Evolutionary conservation across 257 asterid genomes (phyloP), one percentile per base, ranked within the genome.

Genomic region (Voacanga thouarsii): DNA sequence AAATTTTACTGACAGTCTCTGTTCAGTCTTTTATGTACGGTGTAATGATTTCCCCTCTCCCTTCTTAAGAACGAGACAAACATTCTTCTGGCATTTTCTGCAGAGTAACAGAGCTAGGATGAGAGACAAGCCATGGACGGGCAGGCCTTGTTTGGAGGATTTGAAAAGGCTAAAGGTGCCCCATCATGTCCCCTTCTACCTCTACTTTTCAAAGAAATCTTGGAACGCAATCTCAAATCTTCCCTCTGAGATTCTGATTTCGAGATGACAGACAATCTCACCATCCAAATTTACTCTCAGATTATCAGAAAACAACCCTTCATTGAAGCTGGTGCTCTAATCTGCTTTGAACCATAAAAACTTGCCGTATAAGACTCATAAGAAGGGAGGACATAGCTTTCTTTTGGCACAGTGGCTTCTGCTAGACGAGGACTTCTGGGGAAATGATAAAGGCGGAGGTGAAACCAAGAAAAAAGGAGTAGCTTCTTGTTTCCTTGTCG

Each of bases 401-500:
- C 47, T 43, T 43, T 43, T 43, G 47, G 12, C 37, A 7, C 39
- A 28, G n/a, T n/a, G n/a, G n/a, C n/a, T n/a, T n/a, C 37, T 24
- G 8, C 3, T 24, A 60, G 33, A 23, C 24, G 1, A 55, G 19
- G 37, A 60, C 3, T 66, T 66, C 14, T 66, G 50, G 72, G 49
- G 49, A 39, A 66, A 67, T 39, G 51, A 41, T 21, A 39, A 37
- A 66, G 24, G 26, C 3, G 19, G 0, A 6, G 16, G 71, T 33
- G 37, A 33, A 33, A 33, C 1, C 1, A 33, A 33, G 3, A 4
- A 11, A 3, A 23, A 21, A 23, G 2, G 4, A 57, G 47, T 43
- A 55, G 61, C 72, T 21, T 67, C 24, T 67, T 67, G 72, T 67
- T 67, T 67, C 26, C 72, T 18, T 68, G 73, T 21, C 23, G 26